Percentiles rank a stretch among this genome's conserved stretches.
Conservation (phyloP, 176 grass and related monocot species). For the Calamus simplicifolius region DNA sequence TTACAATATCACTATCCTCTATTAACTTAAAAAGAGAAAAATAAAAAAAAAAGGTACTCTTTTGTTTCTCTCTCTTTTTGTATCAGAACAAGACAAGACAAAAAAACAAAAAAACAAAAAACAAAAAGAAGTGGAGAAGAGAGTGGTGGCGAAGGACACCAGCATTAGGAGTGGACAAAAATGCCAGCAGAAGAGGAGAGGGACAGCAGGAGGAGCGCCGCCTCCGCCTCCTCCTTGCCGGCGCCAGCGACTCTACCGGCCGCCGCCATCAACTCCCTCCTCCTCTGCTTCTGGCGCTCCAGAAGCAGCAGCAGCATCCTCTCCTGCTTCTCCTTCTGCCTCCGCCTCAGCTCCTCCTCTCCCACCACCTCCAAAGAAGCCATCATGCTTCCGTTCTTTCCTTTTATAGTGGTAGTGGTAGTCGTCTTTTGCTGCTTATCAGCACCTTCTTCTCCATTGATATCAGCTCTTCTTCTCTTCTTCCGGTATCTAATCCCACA, state of each 20-base stretch:
- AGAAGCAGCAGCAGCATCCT: slow-evolving; percentile 15
- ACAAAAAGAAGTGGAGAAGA: too few relatives aligned
- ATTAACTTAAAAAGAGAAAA: too few relatives aligned
- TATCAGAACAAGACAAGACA: too few relatives aligned
- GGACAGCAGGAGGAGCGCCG: slow-evolving; percentile 16
- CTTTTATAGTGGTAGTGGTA: neutral
- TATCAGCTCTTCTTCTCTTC: slow-evolving; percentile 1
- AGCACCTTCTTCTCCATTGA: neutral
- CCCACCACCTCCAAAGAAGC: neutral
- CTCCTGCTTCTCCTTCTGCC: slow-evolving; percentile 19
- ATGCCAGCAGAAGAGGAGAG: slow-evolving; percentile 19
- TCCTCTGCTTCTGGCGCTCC: neutral
- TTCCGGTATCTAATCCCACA: slow-evolving; percentile 46
- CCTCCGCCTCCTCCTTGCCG: slow-evolving; percentile 14
- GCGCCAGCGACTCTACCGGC: neutral
- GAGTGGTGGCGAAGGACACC: too few relatives aligned
- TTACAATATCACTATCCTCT: too few relatives aligned
- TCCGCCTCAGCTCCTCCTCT: slow-evolving; percentile 7
- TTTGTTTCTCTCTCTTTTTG: too few relatives aligned
- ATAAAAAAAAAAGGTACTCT: too few relatives aligned
- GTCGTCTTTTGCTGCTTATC: neutral
- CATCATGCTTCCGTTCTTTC: neutral
- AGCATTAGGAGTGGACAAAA: slow-evolving; percentile 3
- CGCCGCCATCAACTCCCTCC: neutral
- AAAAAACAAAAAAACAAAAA: too few relatives aligned